Evolutionary conservation across 139 green algal species (phyloP).

Genomic region (Chlorella sorokiniana): DNA sequence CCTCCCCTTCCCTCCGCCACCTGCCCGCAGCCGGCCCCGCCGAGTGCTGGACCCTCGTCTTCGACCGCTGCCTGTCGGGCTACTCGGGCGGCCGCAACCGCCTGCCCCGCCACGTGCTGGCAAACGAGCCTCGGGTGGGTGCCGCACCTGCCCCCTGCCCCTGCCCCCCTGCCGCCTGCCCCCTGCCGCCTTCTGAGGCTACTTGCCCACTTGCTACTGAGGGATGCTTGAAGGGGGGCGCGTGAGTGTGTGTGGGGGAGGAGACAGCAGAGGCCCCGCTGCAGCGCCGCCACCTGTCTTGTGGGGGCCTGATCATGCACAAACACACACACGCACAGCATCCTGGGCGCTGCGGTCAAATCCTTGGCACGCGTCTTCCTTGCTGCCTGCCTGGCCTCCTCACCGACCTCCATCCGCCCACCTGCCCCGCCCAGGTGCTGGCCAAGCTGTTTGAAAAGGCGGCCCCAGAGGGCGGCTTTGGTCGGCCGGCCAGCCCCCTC

Average conservation of each 20-base stretch:
- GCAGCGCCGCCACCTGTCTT: too few relatives aligned
- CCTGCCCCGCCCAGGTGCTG: not conserved
- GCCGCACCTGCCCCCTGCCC: too few relatives aligned
- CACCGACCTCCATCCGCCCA: too few relatives aligned
- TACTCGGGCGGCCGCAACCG: not conserved
- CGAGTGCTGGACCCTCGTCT: not conserved
- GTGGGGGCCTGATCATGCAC: too few relatives aligned
- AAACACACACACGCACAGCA: not conserved
- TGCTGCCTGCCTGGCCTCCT: not conserved
- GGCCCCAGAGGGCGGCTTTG: not conserved
- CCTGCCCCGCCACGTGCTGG: not conserved
- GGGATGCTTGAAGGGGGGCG: too few relatives aligned
- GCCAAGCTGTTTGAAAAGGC: not conserved
- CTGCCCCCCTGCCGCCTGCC: too few relatives aligned
- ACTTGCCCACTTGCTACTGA: too few relatives aligned
- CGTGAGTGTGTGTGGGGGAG: too few relatives aligned
- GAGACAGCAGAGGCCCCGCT: too few relatives aligned
- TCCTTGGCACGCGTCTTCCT: not conserved
- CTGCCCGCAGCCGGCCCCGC: not conserved
- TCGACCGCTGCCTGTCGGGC: not conserved
- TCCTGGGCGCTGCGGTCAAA: not conserved
- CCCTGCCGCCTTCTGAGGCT: too few relatives aligned
- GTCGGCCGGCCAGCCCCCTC: not conserved
- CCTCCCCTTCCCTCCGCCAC: not conserved
- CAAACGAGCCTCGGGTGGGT: not conserved